phyloP scores from a whole-genome alignment of 345 rosid species.

The Anacardium occidentale region DNA sequence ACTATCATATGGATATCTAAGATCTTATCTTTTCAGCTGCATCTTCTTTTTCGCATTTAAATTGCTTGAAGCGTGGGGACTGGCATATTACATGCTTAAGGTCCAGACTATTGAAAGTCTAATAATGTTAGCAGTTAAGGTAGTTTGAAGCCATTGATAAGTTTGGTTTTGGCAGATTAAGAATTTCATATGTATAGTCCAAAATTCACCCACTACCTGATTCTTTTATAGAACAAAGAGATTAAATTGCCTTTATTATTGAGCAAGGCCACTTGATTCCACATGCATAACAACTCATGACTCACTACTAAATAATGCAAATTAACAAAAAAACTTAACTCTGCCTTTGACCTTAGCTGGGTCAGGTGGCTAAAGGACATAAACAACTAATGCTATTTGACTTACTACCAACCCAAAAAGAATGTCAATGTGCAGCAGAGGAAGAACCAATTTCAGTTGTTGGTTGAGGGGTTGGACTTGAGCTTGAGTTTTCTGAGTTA shows the following conservation, averaged over 20 bases:
- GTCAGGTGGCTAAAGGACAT: constrained; percentile 17
- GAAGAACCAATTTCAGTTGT: constrained; percentile 41
- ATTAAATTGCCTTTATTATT: not conserved
- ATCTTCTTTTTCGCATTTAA: not conserved
- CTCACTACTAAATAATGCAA: constrained; percentile 13
- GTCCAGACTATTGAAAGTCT: no score
- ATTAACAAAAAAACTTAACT: constrained; percentile 18
- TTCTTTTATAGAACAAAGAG: not conserved
- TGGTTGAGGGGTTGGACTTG: constrained; percentile 43
- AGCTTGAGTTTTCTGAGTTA: constrained; percentile 44
- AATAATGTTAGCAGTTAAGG: not conserved
- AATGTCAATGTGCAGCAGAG: constrained; percentile 29
- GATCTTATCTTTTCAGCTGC: not conserved
- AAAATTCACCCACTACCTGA: constrained; percentile 15
- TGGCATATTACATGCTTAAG: constrained; percentile 1
- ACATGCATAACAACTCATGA: constrained; percentile 14
- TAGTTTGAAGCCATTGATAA: not conserved
- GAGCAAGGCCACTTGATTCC: constrained; percentile 6
- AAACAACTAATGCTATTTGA: constrained; percentile 17
- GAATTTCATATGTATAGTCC: not conserved
- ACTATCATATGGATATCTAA: not conserved
- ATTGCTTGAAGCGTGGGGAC: not conserved
- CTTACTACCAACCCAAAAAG: constrained; percentile 1
- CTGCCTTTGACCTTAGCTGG: constrained; percentile 21
- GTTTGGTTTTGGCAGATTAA: not conserved